Percentiles rank a stretch among this genome's conserved stretches.
These are phyloP conservation scores for Avena eriantha DNA, from an alignment of 176 grass and related monocot species.

Conservation along the genomic window DNA sequence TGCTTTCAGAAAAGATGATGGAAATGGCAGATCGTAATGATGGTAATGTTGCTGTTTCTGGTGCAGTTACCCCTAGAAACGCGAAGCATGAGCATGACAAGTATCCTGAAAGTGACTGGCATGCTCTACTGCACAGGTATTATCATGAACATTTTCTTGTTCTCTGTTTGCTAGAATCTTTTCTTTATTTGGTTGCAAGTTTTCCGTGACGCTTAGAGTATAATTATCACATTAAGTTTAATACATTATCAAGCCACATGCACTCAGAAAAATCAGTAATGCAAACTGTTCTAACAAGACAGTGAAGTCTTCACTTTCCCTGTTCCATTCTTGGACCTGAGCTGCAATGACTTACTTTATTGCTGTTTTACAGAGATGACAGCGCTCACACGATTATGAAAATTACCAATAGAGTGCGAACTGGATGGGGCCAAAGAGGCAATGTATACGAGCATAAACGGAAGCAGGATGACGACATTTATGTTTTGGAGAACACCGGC, in stretches of 20 bases:
- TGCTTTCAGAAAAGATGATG: conserved; percentile 87
- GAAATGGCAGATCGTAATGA: conserved; percentile 56
- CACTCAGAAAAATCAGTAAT: conserved; percentile 29
- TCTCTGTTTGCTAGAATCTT: conserved; percentile 8
- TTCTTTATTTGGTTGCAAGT: conserved; percentile 29
- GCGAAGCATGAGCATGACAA: conserved; percentile 43
- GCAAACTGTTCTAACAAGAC: conserved; percentile 28
- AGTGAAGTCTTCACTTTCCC: conserved; percentile 9
- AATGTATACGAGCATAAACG: conserved; percentile 55
- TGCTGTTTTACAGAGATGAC: conserved; percentile 80
- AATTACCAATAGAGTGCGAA: conserved; percentile 86
- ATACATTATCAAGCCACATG: conserved; percentile 33
- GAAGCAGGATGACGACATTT: conserved; percentile 41
- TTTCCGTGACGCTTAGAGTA: not conserved
- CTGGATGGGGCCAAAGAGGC: conserved; percentile 88
- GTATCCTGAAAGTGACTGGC: conserved; percentile 70
- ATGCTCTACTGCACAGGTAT: conserved; percentile 80
- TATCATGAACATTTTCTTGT: conserved; percentile 26
- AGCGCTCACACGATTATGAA: conserved; percentile 73
- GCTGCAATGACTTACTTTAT: conserved; percentile 36
- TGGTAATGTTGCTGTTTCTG: conserved; percentile 37
- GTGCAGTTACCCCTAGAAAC: conserved; percentile 26
- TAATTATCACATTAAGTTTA: not conserved
- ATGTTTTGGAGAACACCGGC: conserved; percentile 49
- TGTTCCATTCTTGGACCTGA: conserved; percentile 19